These are phyloP conservation scores for Parasitella parasitica DNA, from an alignment of 371 early-diverging fungal species.

Conservation along the genomic window DNA sequence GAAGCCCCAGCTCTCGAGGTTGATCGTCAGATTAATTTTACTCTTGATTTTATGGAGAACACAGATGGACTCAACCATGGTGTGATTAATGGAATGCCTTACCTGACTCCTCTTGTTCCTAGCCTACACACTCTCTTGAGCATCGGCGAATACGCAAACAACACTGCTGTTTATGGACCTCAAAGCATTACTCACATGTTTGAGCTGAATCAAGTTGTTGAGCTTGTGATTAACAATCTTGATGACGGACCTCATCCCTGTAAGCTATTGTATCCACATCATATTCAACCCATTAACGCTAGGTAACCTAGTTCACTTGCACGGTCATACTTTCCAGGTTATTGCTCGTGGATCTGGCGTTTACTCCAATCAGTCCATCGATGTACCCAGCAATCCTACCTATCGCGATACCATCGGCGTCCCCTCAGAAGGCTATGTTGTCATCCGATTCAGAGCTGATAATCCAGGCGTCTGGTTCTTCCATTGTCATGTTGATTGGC, in stretches of 20 bases:
- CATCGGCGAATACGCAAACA: constrained; percentile 37
- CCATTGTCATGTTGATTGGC: constrained; percentile 30
- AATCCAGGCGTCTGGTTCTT: constrained; percentile 69
- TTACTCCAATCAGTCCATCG: background rate
- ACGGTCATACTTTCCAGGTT: constrained; percentile 77
- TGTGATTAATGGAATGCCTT: constrained; percentile 74
- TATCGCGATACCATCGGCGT: constrained; percentile 65
- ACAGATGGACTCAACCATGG: constrained; percentile 79
- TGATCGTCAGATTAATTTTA: constrained; percentile 54
- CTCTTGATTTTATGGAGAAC: constrained; percentile 62
- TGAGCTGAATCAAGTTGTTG: constrained; percentile 45
- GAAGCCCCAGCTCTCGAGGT: constrained; percentile 37
- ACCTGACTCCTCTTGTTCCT: constrained; percentile 65
- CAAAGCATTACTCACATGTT: constrained; percentile 50
- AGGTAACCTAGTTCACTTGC: constrained; percentile 56
- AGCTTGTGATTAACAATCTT: constrained; percentile 64
- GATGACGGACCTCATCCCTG: constrained; percentile 43
- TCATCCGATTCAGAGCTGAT: constrained; percentile 66
- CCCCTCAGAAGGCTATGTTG: constrained; percentile 52
- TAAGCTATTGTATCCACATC: constrained; percentile 17
- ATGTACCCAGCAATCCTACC: constrained; percentile 45
- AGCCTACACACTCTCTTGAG: constrained; percentile 66
- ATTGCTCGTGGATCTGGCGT: constrained; percentile 41
- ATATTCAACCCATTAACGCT: background rate
- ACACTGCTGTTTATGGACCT: constrained; percentile 63